phyloP scores from a whole-genome alignment of 2,329 filamentous ascomycete species.

The Fusarium xylarioides region DNA sequence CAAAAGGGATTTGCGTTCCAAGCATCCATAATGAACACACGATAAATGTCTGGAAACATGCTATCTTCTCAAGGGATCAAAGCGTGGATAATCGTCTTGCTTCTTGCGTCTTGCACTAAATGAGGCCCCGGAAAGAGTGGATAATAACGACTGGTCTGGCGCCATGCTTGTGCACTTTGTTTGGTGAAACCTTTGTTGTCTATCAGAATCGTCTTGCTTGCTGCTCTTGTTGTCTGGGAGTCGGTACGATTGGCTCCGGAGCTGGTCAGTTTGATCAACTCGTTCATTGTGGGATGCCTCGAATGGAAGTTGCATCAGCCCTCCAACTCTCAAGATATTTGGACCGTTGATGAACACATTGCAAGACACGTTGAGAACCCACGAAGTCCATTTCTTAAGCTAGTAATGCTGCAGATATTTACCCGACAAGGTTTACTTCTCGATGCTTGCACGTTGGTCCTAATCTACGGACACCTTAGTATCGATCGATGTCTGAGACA shows the following conservation, averaged over 20 bases:
- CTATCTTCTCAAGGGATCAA: not conserved
- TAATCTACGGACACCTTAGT: not conserved
- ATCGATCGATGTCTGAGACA: constrained; percentile 10
- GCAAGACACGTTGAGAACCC: not conserved
- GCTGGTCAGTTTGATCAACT: constrained; percentile 13
- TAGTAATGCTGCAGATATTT: not conserved
- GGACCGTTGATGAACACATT: not conserved
- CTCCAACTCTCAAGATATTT: not conserved
- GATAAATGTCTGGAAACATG: not conserved
- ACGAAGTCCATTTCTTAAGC: not conserved
- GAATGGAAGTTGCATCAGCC: not conserved
- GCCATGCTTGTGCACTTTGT: not conserved
- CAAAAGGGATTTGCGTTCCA: not conserved
- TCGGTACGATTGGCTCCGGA: constrained; percentile 11
- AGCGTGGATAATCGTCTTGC: not conserved
- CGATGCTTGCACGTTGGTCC: not conserved
- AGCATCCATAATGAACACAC: not conserved
- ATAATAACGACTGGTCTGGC: not conserved
- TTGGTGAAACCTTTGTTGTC: not conserved
- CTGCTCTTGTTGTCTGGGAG: constrained; percentile 8
- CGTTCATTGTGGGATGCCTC: not conserved
- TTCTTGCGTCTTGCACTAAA: not conserved
- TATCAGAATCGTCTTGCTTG: not conserved
- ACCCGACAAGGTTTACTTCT: not conserved
- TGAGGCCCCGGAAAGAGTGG: not conserved